phyloP scores from a whole-genome alignment of 129 eudicot genomes.

The Smallanthus sonchifolius region DNA sequence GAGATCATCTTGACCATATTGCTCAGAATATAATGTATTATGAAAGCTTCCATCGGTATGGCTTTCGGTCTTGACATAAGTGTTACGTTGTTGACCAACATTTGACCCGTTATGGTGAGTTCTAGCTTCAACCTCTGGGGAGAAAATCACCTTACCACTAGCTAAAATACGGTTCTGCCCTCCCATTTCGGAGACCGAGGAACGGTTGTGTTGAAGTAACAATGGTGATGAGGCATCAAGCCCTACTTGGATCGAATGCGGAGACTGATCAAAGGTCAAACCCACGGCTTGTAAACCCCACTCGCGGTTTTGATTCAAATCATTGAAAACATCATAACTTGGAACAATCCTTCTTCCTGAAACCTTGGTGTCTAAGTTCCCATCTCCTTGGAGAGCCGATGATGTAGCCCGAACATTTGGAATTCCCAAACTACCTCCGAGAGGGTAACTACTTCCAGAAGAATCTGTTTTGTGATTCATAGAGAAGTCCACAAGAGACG shows the following conservation, averaged over 20 bases:
- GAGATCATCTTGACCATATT: slow-evolving; percentile 74
- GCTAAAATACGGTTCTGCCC: slow-evolving; percentile 25
- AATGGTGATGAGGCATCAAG: neutral
- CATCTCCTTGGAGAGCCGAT: slow-evolving; percentile 37
- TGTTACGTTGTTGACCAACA: slow-evolving; percentile 43
- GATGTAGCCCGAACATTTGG: slow-evolving; percentile 30
- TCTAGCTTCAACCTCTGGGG: slow-evolving; percentile 34
- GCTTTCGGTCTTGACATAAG: slow-evolving; percentile 51
- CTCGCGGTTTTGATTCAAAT: slow-evolving; percentile 50
- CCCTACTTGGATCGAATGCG: slow-evolving; percentile 39
- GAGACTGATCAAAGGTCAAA: slow-evolving; percentile 41
- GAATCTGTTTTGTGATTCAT: slow-evolving; percentile 46
- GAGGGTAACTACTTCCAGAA: slow-evolving; percentile 22
- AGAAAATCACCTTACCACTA: slow-evolving; percentile 38
- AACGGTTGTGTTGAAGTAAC: neutral
- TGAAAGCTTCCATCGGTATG: slow-evolving; percentile 44
- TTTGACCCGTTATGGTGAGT: slow-evolving; percentile 25
- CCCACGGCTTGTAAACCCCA: slow-evolving; percentile 70
- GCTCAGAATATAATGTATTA: slow-evolving; percentile 34
- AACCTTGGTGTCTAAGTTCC: slow-evolving; percentile 39
- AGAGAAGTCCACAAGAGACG: slow-evolving; percentile 62
- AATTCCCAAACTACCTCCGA: slow-evolving; percentile 41
- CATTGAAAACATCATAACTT: slow-evolving; percentile 51
- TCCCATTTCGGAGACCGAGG: neutral
- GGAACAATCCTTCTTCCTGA: slow-evolving; percentile 42